Base-by-base conservation (phyloP, 768 basidiomycete genomes). In the Podaxis sp. region DNA sequence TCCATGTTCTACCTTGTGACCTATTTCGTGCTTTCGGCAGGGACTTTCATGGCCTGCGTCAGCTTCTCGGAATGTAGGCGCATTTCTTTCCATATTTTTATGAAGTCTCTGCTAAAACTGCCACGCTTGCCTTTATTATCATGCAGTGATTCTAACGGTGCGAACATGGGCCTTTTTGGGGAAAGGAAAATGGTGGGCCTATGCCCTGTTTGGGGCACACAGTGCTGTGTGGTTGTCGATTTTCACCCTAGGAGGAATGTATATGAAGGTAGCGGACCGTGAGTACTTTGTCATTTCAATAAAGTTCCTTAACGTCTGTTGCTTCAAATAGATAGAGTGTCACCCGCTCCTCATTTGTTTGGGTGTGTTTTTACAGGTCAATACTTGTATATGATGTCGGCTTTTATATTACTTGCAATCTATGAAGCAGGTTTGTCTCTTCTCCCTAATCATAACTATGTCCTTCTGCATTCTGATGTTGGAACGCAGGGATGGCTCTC, bases 121-220 rank as follows among this genome's bases (percentile, higher is more conserved):
- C 37, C 0, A 42, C 4, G 5, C 18, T 27, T 14, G 18, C 13
- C 0, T 16, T 42, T 18, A 6, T 6, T 42, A 7, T 6, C 18
- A 5, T 28, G 27, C 23, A 55, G 53, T 38, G 28, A n/a, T 57
- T 32, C n/a, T 55, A 35, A 55, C 53, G 5, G 16, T 55, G 11
- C 10, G 53, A 44, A 55, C 53, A 27, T 55, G 53, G 53, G 53
- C 53, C 14, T 11, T 55, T 40, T 55, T 40, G 37, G 53, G 37
- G 4, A 40, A 44, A 27, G 25, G 23, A 10, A 55, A 40, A 28
- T 2, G 13, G 4, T 25, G 40, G 7, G 27, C 53, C 10, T 40
- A 25, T 23, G 36, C 21, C 10, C 9, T 55, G 16, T 44, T 55
- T 38, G 53, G 53, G 42, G 5, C 38, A 27, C 42, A 40, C 35